A percentile compares a stretch with the other conserved stretches of the same genome.
phyloP scores from a whole-genome alignment of 495 filamentous ascomycete species.

The Haplographium delicatum region DNA sequence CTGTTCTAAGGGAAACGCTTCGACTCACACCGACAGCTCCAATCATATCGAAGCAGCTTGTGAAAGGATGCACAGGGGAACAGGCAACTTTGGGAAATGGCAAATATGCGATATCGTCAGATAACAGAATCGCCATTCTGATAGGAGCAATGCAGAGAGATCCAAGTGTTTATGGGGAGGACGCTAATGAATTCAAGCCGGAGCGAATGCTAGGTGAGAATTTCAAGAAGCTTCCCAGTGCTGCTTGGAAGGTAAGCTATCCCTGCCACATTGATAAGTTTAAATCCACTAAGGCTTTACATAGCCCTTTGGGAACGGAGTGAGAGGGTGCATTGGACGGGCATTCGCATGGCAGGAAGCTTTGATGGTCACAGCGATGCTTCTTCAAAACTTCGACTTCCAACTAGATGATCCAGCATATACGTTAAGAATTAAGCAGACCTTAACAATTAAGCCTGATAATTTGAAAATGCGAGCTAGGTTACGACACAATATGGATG shows the following conservation, averaged over 20 bases:
- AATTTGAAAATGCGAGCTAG: constrained; percentile 62
- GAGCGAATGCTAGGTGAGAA: constrained; percentile 62
- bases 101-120: constrained; percentile 59
- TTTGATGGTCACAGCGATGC: constrained; percentile 45
- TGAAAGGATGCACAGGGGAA: constrained; percentile 45
- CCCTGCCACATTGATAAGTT: background rate
- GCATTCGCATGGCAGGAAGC: constrained; percentile 65
- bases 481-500: constrained; percentile 49
- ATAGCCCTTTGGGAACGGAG: constrained; percentile 63
- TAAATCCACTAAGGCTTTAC: background rate
- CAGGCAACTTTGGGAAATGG: constrained; percentile 47
- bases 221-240: constrained; percentile 44
- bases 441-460: constrained; percentile 69
- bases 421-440: constrained; percentile 56
- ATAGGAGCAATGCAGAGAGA: constrained; percentile 60
- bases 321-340: constrained; percentile 60
- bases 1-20: constrained; percentile 59
- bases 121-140: constrained; percentile 57
- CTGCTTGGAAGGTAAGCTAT: constrained; percentile 46
- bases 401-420: constrained; percentile 51
- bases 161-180: constrained; percentile 56
- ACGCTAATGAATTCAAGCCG: constrained; percentile 57
- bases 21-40: constrained; percentile 61
- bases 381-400: constrained; percentile 61
- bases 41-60: constrained; percentile 30